Conservation (phyloP, 306 rosid species). For the Lathyrus sativus region DNA sequence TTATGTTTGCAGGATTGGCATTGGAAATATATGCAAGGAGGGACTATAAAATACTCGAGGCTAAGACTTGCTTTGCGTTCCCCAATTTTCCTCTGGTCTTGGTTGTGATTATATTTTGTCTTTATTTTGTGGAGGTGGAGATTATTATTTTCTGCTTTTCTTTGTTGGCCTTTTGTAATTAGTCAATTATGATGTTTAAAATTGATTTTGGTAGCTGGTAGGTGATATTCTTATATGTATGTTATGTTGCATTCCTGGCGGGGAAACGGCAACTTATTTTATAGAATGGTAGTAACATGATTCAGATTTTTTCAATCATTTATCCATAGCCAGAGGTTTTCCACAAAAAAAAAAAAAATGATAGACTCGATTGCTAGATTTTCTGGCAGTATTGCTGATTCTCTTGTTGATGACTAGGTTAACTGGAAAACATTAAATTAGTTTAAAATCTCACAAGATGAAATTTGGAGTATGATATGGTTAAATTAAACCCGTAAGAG, state of each 20-base stretch:
- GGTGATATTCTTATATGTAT: slow-evolving; percentile 27
- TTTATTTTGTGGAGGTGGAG: slow-evolving; percentile 35
- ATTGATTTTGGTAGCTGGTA: slow-evolving; percentile 33
- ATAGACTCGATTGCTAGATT: background rate
- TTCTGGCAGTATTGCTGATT: background rate
- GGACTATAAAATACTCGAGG: slow-evolving; percentile 33
- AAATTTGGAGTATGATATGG: too few relatives aligned
- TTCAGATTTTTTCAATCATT: slow-evolving; percentile 28
- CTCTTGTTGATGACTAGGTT: background rate
- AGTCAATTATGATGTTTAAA: slow-evolving; percentile 31
- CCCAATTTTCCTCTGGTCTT: slow-evolving; percentile 33
- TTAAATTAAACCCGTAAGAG: too few relatives aligned
- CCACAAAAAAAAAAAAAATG: background rate
- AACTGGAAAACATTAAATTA: background rate
- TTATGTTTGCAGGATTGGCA: slow-evolving; percentile 49
- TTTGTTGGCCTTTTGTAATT: slow-evolving; percentile 56
- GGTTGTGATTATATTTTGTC: slow-evolving; percentile 41
- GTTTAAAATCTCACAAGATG: background rate
- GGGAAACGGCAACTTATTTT: background rate
- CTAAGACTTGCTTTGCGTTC: slow-evolving; percentile 1
- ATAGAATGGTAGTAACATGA: slow-evolving; percentile 1
- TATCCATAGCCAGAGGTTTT: background rate
- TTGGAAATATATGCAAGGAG: slow-evolving; percentile 34
- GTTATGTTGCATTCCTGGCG: slow-evolving; percentile 19
- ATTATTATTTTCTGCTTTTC: slow-evolving; percentile 20